phyloP scores from a whole-genome alignment of 192 early-diverging fungal genomes.

The Funneliformis mosseae region DNA sequence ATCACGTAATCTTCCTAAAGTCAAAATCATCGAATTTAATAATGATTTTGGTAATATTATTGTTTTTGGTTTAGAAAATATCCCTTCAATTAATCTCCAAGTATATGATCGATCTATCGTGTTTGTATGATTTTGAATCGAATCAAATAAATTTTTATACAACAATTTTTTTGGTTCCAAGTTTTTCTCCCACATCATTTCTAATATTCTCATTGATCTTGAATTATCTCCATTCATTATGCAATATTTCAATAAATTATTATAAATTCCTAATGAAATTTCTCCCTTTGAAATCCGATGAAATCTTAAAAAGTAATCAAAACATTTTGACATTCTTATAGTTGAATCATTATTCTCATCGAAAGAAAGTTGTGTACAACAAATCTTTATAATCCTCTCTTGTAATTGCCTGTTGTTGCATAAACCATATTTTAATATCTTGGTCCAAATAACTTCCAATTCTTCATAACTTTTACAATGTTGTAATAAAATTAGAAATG shows the following conservation, averaged over 20 bases:
- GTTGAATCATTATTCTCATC: background rate
- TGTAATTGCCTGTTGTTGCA: background rate
- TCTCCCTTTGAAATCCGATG: constrained; percentile 6
- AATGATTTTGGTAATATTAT: constrained; percentile 7
- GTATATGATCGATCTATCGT: constrained; percentile 3
- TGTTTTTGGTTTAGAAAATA: constrained; percentile 11
- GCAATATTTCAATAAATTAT: constrained; percentile 12
- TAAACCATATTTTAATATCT: background rate
- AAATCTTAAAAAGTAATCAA: constrained; percentile 27
- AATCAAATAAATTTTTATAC: constrained; percentile 20
- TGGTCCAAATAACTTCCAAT: constrained; percentile 17
- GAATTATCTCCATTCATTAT: background rate
- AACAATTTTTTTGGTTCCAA: constrained; percentile 9
- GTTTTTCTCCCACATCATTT: constrained; percentile 21
- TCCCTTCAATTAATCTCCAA: background rate
- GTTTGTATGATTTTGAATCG: background rate
- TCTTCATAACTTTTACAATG: constrained; percentile 1
- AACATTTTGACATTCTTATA: constrained; percentile 13
- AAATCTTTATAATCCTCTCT: constrained; percentile 14
- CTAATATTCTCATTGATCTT: background rate
- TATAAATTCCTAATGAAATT: background rate
- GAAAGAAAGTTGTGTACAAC: background rate
- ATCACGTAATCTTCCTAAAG: constrained; percentile 22
- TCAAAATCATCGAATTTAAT: constrained; percentile 12
- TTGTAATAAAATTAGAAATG: constrained; percentile 21